phyloP scores from a whole-genome alignment of 805 yeast genomes.

The Metschnikowia continentalis region DNA sequence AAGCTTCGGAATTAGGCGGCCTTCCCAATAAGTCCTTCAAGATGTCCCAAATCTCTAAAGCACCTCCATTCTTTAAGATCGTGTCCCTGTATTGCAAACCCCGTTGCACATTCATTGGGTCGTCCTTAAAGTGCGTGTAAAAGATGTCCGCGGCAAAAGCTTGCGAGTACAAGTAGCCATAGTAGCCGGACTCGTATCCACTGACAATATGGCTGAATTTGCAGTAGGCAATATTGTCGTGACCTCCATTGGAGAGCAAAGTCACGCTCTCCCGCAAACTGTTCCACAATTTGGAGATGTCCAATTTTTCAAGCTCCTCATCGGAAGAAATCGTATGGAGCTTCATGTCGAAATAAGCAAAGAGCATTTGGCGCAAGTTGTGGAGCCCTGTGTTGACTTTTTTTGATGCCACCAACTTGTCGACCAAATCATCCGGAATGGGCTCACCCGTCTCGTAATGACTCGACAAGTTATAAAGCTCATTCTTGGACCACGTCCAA shows the following conservation, averaged over 20 bases:
- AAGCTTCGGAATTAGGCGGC: constrained; percentile 69
- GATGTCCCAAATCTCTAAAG: constrained; percentile 62
- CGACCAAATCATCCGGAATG: constrained; percentile 41
- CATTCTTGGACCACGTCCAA: constrained; percentile 76
- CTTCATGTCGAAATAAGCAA: constrained; percentile 72
- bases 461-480: constrained; percentile 54
- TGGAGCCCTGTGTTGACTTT: constrained; percentile 67
- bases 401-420: constrained; percentile 18
- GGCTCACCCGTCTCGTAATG: constrained; percentile 62
- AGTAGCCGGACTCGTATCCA: constrained; percentile 83
- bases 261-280: constrained; percentile 59
- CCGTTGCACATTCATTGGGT: constrained; percentile 58
- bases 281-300: constrained; percentile 61
- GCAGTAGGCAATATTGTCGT: constrained; percentile 60
- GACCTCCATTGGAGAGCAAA: constrained; percentile 52
- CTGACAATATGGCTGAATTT: constrained; percentile 78
- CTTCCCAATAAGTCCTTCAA: constrained; percentile 69
- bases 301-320: constrained; percentile 42
- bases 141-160: constrained; percentile 84
- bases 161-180: constrained; percentile 82
- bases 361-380: constrained; percentile 72
- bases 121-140: constrained; percentile 59
- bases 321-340: constrained; percentile 50
- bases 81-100: constrained; percentile 70
- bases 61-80: constrained; percentile 69